Conservation (phyloP, 2,329 filamentous ascomycete genomes). For the Arthroderma sp. region DNA sequence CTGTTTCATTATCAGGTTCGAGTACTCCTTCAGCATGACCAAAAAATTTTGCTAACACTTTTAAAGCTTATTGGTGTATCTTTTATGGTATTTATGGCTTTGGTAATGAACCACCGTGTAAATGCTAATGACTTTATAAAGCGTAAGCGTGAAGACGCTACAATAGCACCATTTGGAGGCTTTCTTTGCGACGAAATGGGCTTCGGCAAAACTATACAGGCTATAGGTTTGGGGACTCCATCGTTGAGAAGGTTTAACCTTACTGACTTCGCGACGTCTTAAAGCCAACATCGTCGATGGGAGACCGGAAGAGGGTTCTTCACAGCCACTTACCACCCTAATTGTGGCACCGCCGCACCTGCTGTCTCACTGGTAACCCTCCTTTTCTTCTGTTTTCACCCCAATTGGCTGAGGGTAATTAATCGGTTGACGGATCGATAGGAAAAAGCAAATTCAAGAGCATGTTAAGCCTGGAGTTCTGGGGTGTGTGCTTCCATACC, state of each 20-base stretch:
- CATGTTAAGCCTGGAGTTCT: conserved; percentile 19
- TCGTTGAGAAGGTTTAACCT: too few relatives aligned
- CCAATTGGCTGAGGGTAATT: not conserved
- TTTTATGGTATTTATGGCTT: conserved; percentile 19
- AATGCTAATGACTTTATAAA: conserved; percentile 8
- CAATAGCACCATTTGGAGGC: conserved; percentile 19
- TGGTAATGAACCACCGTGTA: not conserved
- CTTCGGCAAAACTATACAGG: conserved; percentile 28
- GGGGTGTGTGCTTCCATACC: conserved; percentile 15
- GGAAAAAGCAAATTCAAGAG: conserved; percentile 19
- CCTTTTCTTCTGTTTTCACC: not conserved
- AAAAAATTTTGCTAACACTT: conserved; percentile 3
- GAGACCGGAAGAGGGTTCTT: conserved; percentile 8
- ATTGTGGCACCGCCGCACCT: conserved; percentile 25
- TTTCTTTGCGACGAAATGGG: conserved; percentile 31
- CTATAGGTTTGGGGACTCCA: conserved; percentile 16
- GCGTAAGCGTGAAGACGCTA: conserved; percentile 20
- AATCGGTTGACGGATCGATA: conserved; percentile 4
- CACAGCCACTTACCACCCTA: conserved; percentile 20
- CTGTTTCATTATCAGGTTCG: conserved; percentile 25
- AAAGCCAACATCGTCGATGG: conserved; percentile 28
- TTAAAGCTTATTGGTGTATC: conserved; percentile 19
- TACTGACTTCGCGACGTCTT: too few relatives aligned
- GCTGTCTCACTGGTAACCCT: conserved; percentile 22
- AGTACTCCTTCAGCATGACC: not conserved